Conservation (phyloP, 805 yeast species). For the Saccharomyces paradoxus region DNA sequence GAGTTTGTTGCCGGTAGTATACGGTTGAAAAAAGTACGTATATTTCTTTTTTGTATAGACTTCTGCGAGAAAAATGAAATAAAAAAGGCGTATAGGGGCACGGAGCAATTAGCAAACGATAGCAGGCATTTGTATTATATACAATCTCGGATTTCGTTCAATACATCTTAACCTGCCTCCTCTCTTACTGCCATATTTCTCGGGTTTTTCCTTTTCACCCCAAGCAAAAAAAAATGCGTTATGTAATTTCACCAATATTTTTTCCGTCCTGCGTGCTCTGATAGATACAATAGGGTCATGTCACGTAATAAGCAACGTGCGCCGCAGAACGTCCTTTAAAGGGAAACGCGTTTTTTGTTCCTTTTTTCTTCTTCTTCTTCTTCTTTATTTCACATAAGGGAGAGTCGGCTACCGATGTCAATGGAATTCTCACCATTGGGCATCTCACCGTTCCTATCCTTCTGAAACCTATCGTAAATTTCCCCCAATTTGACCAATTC, state of each 20-base stretch:
- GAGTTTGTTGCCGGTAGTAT: neutral
- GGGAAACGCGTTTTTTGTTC: neutral
- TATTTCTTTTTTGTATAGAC: neutral
- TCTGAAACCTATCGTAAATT: constrained; percentile 65
- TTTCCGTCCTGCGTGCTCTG: neutral
- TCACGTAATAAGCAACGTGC: neutral
- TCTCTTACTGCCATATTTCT: neutral
- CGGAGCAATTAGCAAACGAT: neutral
- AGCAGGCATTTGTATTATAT: neutral
- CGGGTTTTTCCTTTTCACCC: neutral
- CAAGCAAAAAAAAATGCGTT: neutral
- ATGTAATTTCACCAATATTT: neutral
- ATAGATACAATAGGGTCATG: neutral
- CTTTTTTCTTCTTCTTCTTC: constrained; percentile 9
- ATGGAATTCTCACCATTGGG: constrained; percentile 75
- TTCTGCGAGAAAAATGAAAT: neutral
- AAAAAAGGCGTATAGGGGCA: neutral
- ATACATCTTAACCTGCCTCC: neutral
- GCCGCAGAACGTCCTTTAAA: neutral
- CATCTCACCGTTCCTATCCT: constrained; percentile 78
- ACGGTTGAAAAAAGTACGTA: neutral
- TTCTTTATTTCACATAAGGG: constrained; percentile 64
- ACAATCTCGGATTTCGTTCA: neutral
- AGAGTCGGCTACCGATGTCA: constrained; percentile 78
- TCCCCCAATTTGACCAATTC: constrained; percentile 55